A percentile compares a stretch with the other conserved stretches of the same genome.
These are phyloP conservation scores for Cydonia oblonga DNA, from an alignment of 331 rosid species.

Conservation along the genomic window DNA sequence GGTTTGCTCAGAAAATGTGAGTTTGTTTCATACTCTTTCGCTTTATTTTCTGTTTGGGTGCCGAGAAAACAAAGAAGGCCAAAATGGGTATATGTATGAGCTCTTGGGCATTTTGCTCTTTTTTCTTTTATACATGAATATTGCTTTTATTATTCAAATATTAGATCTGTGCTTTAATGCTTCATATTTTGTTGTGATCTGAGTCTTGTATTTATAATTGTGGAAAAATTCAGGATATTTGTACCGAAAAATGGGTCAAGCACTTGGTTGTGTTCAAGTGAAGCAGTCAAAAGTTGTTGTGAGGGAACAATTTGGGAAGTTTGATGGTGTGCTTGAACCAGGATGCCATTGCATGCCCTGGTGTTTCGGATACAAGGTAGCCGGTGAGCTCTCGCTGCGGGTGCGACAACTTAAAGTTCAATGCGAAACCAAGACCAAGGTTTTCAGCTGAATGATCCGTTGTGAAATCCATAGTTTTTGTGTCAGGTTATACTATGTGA, in stretches of 20 bases:
- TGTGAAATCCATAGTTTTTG: background rate
- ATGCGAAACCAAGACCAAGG: constrained; percentile 81
- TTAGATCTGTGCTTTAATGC: background rate
- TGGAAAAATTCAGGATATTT: too few species aligned
- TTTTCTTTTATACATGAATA: constrained; percentile 21
- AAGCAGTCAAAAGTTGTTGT: constrained; percentile 65
- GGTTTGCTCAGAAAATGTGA: background rate
- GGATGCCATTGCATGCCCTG: constrained; percentile 80
- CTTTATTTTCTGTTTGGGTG: background rate
- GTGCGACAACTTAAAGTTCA: constrained; percentile 61
- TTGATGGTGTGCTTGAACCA: constrained; percentile 47
- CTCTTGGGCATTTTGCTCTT: background rate
- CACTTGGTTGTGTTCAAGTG: constrained; percentile 48
- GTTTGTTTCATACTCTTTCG: background rate
- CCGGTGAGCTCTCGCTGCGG: constrained; percentile 55
- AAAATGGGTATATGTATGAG: background rate
- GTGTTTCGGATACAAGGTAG: constrained; percentile 55
- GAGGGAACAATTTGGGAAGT: constrained; percentile 62
- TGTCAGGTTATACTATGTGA: background rate
- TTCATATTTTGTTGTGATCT: background rate
- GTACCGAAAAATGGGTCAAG: constrained; percentile 51
- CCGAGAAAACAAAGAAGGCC: background rate
- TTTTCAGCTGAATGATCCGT: constrained; percentile 8
- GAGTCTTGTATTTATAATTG: background rate
- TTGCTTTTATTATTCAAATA: background rate